A percentile compares a stretch with the other conserved stretches of the same genome.
Conservation (phyloP, 805 yeast genomes). For the Groenewaldozyma salmanticensis region DNA sequence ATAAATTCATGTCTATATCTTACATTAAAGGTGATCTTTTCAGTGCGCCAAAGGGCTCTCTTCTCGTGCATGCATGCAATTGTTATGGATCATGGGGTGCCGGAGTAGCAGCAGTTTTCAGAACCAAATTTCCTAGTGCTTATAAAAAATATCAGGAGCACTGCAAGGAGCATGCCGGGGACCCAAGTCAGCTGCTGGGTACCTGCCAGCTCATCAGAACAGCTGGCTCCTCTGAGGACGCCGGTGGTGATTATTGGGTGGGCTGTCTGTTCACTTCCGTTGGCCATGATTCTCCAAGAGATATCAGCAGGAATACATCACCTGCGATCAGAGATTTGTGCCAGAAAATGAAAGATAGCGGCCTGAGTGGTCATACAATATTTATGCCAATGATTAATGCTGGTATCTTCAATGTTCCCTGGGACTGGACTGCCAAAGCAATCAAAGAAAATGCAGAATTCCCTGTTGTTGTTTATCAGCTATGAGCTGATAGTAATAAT, state of each 20-base stretch:
- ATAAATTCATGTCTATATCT: constrained; percentile 7
- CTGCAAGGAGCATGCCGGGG: constrained; percentile 28
- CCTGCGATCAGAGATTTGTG: constrained; percentile 40
- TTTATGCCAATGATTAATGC: constrained; percentile 73
- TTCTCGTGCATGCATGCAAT: constrained; percentile 73
- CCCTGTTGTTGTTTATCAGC: constrained; percentile 1
- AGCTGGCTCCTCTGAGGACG: constrained; percentile 21
- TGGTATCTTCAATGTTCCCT: constrained; percentile 72
- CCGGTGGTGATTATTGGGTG: constrained; percentile 26
- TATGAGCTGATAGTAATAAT: too few relatives aligned
- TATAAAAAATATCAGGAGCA: constrained; percentile 38
- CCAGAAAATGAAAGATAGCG: constrained; percentile 27
- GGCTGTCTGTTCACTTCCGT: constrained; percentile 71
- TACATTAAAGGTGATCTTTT: constrained; percentile 56
- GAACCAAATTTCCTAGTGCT: constrained; percentile 45
- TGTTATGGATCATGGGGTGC: constrained; percentile 78
- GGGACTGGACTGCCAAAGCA: constrained; percentile 55
- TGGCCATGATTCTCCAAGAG: constrained; percentile 33
- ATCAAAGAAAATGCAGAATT: constrained; percentile 23
- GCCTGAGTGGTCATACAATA: constrained; percentile 26
- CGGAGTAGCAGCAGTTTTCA: constrained; percentile 62
- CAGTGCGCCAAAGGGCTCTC: constrained; percentile 29
- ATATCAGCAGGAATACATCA: constrained; percentile 44
- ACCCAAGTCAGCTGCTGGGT: constrained; percentile 39
- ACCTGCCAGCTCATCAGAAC: constrained; percentile 39